Percentiles rank a stretch among this genome's conserved stretches.
These are phyloP conservation scores for Acacia crassicarpa DNA, from an alignment of 306 rosid genomes.

Conservation along the genomic window DNA sequence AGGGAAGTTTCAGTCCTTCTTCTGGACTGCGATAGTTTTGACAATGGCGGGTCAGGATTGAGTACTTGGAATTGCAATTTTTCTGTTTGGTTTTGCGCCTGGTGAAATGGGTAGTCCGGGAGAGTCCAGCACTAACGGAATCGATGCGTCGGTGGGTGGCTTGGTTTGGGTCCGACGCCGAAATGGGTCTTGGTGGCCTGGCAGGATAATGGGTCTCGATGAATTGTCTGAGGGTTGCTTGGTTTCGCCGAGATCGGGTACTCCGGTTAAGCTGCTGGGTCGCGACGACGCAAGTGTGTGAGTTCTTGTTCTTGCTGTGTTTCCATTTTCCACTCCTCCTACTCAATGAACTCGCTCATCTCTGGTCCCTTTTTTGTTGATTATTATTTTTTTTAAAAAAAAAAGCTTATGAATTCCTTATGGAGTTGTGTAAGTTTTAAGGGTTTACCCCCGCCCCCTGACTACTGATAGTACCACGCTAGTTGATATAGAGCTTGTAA, in stretches of 20 bases:
- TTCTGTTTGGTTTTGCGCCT: slow-evolving; percentile 4
- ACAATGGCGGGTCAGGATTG: slow-evolving; percentile 41
- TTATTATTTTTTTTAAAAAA: background rate
- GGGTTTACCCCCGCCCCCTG: background rate
- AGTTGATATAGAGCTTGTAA: background rate
- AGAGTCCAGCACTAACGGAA: slow-evolving; percentile 49
- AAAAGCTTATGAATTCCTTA: background rate
- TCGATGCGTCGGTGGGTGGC: slow-evolving; percentile 69
- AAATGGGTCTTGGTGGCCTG: slow-evolving; percentile 95
- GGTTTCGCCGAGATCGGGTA: slow-evolving; percentile 80
- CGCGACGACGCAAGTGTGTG: slow-evolving; percentile 84
- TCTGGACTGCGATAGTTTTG: slow-evolving; percentile 13
- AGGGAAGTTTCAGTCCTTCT: slow-evolving; percentile 27
- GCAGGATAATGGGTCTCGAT: slow-evolving; percentile 70
- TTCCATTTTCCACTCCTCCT: background rate
- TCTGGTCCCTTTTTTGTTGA: background rate
- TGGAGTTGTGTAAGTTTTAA: background rate
- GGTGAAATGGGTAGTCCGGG: slow-evolving; percentile 61
- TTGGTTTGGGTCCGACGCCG: slow-evolving; percentile 89
- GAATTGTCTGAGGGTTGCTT: slow-evolving; percentile 60
- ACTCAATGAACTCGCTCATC: background rate
- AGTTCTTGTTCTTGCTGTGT: slow-evolving; percentile 32
- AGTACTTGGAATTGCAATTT: slow-evolving; percentile 31
- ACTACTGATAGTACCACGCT: background rate
- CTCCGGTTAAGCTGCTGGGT: slow-evolving; percentile 86